Base-by-base conservation (phyloP, 2,329 filamentous ascomycete genomes). In the Trichoderma aggressivum region DNA sequence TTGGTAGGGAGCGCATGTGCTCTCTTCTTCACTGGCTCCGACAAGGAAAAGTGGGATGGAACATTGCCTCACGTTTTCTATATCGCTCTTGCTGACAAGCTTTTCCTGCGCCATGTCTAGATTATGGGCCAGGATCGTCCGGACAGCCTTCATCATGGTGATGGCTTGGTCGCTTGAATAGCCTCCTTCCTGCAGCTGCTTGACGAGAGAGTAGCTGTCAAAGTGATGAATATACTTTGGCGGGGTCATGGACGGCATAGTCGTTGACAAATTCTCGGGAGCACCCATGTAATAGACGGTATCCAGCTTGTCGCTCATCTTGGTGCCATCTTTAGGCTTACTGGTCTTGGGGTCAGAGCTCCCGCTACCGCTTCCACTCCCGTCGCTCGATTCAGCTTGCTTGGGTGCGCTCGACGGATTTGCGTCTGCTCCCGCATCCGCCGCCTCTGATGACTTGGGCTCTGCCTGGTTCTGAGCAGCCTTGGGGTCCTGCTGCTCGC, bases 201-300 rank as follows among this genome's bases (percentile, higher is more conserved):
- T 91, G 18, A 98, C 96, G 6, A 98, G 87, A 16, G 90, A 91
- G 81, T 96, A 99, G 28, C 91, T 97, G 82, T 99, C 95, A 81
- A 99, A 99, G 82, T 98, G 94, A 82, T 99, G 96, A 39, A 97
- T 90, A 78, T 97, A 97, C 1, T 91, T 92, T 8, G 92, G 89
- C 0, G 93, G 88, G 61, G 89, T 86, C 78, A 92, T 87, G 78
- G 94, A 90, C 5, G 91, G 91, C 26, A 88, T 87, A 74, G 87
- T 86, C 61, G 83, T 77, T 58, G 79, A 78, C 14, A 75, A 75
- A n/a, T 77, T 76, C 59, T 84, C 79, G 8, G 84, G 82, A 5
- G 83, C 81, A 16, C 81, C 76, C 82, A 86, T 84, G 68, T 83
- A 82, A 36, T 84, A 75, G 6, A 89, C 84, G 2, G 84, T 85